Evolutionary conservation across 1,284 basidiomycete genomes (phyloP), one percentile per base, ranked within the genome.

Genomic region (Naganishia sp.): DNA sequence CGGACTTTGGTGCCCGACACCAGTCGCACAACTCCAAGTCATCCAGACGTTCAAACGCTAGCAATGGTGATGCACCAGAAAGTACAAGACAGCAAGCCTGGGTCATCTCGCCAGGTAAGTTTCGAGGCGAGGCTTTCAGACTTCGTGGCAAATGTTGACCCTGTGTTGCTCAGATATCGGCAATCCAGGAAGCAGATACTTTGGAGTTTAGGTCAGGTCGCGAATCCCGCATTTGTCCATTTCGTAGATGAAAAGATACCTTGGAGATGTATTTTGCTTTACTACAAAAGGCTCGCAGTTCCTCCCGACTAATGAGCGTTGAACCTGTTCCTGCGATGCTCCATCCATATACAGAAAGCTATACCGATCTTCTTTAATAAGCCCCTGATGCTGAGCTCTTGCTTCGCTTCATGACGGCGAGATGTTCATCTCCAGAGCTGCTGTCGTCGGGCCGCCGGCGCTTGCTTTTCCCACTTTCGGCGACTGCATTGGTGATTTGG

Each of bases 1-100:
- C 71, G 1, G 77, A 79, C 64, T 76, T 74, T 39, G 73, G 71
- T 0, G 70, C 74, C 4, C 67, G 71, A 9, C 62, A 60, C 6
- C 17, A 18, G n/a, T 41, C 25, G 0, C 47, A 31, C 9, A 31
- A 46, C 13, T 23, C 21, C 11, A 60, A 62, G 45, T 51, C 57
- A 28, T 35, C 58, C 35, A 43, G 10, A 60, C 31, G 41, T 31
- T 21, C 43, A 21, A 45, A 31, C 58, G 15, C 31, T 21, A 31
- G 56, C 41, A 9, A 17, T 39, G 43, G 35, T 18, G 32, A 61
- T 28, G 35, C 35, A 47, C 41, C 32, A 47, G 45, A 65, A 60
- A 17, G 7, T 43, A 43, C 35, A n/a, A 61, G 32, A 51, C 32
- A 61, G 23, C 57, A 61, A 50, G 65, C 57, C 15, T 66, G 65